phyloP scores from a whole-genome alignment of 768 basidiomycete species.

The Tephrocybe sp. region DNA sequence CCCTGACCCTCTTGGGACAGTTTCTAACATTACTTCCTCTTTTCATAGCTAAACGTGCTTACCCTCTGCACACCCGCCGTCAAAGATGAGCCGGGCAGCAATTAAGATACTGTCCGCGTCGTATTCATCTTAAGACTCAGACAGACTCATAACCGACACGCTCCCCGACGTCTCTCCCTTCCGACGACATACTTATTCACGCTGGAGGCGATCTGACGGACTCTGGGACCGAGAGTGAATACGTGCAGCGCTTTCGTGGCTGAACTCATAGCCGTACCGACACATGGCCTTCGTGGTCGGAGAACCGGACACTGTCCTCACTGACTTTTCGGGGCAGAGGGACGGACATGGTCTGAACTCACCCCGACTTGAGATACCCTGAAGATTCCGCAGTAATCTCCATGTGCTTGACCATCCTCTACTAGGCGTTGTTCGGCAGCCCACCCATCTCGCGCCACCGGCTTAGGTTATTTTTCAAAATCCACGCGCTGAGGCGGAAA shows the following conservation, averaged over 20 bases:
- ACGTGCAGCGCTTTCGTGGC: constrained; percentile 24
- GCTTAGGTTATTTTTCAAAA: constrained; percentile 36
- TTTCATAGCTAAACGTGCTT: neutral
- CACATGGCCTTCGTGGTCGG: constrained; percentile 44
- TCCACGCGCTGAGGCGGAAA: constrained; percentile 21
- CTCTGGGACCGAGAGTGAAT: constrained; percentile 34
- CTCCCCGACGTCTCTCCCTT: constrained; percentile 26
- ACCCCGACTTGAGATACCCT: constrained; percentile 36
- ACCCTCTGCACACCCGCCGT: neutral
- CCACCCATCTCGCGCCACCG: constrained; percentile 39
- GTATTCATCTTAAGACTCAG: constrained; percentile 38
- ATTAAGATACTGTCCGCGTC: constrained; percentile 21
- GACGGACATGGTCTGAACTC: constrained; percentile 15
- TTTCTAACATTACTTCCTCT: neutral
- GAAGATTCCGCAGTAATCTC: constrained; percentile 29
- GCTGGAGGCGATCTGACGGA: constrained; percentile 41
- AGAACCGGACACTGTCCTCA: constrained; percentile 40
- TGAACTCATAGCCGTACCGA: constrained; percentile 31
- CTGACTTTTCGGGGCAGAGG: constrained; percentile 13
- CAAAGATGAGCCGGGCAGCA: too few species aligned
- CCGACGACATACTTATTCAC: constrained; percentile 41
- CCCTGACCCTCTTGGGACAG: neutral
- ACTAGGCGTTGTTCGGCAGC: constrained; percentile 36
- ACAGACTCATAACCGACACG: constrained; percentile 37
- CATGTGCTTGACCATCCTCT: constrained; percentile 29